Base-by-base conservation (phyloP, 441 rosid species). In the Gossypium schwendimanii region DNA sequence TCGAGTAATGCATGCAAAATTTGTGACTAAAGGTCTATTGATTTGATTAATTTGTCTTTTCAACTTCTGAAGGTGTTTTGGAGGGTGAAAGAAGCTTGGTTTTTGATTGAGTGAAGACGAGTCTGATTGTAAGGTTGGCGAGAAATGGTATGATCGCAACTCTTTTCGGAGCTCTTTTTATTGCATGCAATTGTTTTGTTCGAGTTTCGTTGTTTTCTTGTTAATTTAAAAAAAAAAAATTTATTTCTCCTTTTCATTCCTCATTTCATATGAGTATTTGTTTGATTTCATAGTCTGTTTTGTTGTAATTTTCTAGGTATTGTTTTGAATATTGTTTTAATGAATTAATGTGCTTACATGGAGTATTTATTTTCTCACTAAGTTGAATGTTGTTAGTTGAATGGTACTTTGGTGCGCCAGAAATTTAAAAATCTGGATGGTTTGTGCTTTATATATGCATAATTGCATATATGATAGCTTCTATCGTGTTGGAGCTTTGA, bases 71-170 rank as follows among this genome's bases (percentile, higher is more conserved):
- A 71, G 21, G 70, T 2, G 14, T 66, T 67, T 67, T 3, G 9
- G 23, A 66, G 23, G 44, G 6, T 47, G 44, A 8, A 49, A 9
- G 44, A 26, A 67, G 41, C 71, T 67, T 49, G 44, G 14, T 47
- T 24, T 66, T 73, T 14, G 45, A 15, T 45, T 6, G 66, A 71
- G 18, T 60, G 59, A 0, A 44, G 67, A 18, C 39, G 69, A 68
- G 47, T 41, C 60, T 23, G 73, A 44, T 70, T 26, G 9, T 59
- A 31, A 45, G 72, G 26, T 60, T 18, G 18, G n/a, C 49, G 3
- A 20, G 66, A 73, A 55, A 76, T 76, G 82, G 82, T 79, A 73
- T 57, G 77, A 57, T 33, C 31, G 14, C 9, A 55, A 54, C 55
- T 7, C 61, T 17, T 12, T 7, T 67, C 57, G 24, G n/a, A 28